Evolutionary conservation across 306 rosid species (phyloP).

Genomic region (Canavalia gladiata): DNA sequence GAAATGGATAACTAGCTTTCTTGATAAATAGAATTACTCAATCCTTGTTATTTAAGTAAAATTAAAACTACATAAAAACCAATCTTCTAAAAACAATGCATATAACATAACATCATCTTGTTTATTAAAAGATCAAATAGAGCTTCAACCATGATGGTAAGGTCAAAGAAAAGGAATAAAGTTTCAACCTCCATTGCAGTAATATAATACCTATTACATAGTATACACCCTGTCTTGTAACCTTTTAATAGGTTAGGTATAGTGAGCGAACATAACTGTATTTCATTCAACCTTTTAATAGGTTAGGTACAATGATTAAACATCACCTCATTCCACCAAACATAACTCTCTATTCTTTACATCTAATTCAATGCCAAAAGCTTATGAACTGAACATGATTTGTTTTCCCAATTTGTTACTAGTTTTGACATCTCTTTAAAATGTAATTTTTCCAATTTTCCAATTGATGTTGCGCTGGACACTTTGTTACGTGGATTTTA

Average conservation of each 20-base stretch:
- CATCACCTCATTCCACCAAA: background rate
- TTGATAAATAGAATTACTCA: no score
- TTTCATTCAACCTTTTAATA: background rate
- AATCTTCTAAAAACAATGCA: background rate
- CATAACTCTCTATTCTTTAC: background rate
- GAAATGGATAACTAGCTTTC: no score
- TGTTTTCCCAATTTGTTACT: conserved; percentile 7
- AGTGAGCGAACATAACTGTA: no score
- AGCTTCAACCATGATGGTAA: background rate
- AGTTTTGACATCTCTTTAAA: background rate
- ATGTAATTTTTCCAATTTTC: background rate
- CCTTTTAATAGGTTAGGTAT: no score
- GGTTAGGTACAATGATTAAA: conserved; percentile 3
- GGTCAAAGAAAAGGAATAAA: background rate
- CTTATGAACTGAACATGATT: conserved; percentile 14
- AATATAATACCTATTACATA: background rate
- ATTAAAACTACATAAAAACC: background rate
- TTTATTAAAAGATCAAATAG: conserved; percentile 3
- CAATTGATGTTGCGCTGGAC: no score
- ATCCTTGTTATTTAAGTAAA: no score
- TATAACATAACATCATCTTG: background rate
- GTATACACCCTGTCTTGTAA: background rate
- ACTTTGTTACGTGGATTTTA: no score
- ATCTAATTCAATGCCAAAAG: background rate
- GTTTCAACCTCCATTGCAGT: background rate